These are phyloP conservation scores for Yamadazyma siamensis DNA, from an alignment of 1,139 yeast species.

Conservation along the genomic window DNA sequence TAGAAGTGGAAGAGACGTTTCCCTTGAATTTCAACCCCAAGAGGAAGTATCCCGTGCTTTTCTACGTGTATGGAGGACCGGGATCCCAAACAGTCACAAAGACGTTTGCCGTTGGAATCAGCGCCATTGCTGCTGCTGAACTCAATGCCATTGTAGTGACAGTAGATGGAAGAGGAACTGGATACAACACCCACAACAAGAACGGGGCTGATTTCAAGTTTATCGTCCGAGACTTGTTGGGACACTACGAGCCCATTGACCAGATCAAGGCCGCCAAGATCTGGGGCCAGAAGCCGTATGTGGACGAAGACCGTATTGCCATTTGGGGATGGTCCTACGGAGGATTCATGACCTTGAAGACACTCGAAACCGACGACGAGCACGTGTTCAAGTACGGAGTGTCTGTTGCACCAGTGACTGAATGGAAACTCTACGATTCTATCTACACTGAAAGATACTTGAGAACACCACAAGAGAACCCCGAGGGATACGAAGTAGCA, in stretches of 20 bases:
- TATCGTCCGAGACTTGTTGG: conserved; percentile 62
- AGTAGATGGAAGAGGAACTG: conserved; percentile 83
- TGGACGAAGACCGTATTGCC: conserved; percentile 58
- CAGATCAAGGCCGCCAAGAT: conserved; percentile 66
- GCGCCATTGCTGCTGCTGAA: conserved; percentile 65
- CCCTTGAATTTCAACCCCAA: conserved; percentile 58
- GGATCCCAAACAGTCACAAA: conserved; percentile 67
- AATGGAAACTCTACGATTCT: conserved; percentile 73
- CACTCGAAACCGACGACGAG: conserved; percentile 64
- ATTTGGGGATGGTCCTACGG: conserved; percentile 89
- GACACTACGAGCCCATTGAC: conserved; percentile 66
- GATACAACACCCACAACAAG: conserved; percentile 48
- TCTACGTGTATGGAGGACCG: conserved; percentile 81
- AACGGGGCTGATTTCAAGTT: conserved; percentile 53
- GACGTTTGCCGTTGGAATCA: conserved; percentile 52
- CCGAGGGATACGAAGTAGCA: conserved; percentile 52
- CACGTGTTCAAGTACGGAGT: conserved; percentile 64
- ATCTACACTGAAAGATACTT: conserved; percentile 77
- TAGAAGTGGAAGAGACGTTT: conserved; percentile 58
- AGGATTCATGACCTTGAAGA: conserved; percentile 72
- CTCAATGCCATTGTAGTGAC: conserved; percentile 71
- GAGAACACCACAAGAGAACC: conserved; percentile 65
- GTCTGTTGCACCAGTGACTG: conserved; percentile 79
- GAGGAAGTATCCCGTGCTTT: conserved; percentile 63
- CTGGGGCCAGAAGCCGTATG: conserved; percentile 54